Conservation (phyloP, 371 early-diverging fungal species). For the Syncephalis plumigaleata region DNA sequence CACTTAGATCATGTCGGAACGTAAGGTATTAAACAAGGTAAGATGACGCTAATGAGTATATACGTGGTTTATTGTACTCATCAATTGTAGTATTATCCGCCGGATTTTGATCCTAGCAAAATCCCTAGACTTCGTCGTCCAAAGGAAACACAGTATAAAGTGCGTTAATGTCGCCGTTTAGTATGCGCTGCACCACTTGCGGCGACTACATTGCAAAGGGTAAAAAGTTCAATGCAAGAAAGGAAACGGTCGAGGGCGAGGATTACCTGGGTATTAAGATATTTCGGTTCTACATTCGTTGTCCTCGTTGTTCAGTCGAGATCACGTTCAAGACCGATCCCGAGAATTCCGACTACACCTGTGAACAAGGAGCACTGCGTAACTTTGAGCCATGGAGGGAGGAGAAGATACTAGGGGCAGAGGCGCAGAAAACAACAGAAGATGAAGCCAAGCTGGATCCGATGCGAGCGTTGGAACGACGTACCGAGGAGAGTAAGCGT, state of each 20-base stretch:
- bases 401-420: conserved; percentile 31
- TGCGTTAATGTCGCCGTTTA: conserved; percentile 96
- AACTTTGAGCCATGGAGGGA: conserved; percentile 96
- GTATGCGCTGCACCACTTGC: conserved; percentile 92
- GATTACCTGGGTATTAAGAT: conserved; percentile 73
- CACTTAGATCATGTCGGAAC: conserved; percentile 5
- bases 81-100: conserved; percentile 85
- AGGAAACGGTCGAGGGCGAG: conserved; percentile 72
- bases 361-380: conserved; percentile 83
- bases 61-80: conserved; percentile 8
- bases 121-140: conserved; percentile 56
- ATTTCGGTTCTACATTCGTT: conserved; percentile 92
- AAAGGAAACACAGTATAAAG: conserved; percentile 75
- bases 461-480: conserved; percentile 83
- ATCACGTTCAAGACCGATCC: conserved; percentile 98
- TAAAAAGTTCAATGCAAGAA: conserved; percentile 93
- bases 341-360: conserved; percentile 84
- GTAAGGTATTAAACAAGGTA: conserved; percentile 8
- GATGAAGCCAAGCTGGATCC: conserved; percentile 79
- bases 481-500: conserved; percentile 79
- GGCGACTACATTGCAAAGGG: conserved; percentile 92
- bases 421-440: conserved; percentile 24
- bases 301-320: conserved; percentile 86
- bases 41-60: background rate
- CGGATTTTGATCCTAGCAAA: conserved; percentile 77